Conservation (phyloP, 176 grass and related monocot genomes). For the Stipa capillata region DNA sequence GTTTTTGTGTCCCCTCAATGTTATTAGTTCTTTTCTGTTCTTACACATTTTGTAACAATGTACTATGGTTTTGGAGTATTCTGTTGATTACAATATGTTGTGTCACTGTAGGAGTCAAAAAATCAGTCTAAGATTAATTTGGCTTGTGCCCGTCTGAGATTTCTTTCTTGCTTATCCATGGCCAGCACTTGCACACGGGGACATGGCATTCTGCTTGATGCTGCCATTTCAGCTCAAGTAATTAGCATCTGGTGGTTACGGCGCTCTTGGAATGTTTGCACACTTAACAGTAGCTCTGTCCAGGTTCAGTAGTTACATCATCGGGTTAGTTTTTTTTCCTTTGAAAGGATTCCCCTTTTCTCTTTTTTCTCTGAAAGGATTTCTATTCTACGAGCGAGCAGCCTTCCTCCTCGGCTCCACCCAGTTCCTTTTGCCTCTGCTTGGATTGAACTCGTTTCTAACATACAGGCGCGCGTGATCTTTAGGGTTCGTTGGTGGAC, state of each 20-base stretch:
- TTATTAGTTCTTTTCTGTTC: constrained; percentile 52
- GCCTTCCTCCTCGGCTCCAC: neutral
- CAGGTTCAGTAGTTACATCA: neutral
- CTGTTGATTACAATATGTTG: constrained; percentile 31
- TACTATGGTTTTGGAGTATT: constrained; percentile 45
- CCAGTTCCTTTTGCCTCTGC: neutral
- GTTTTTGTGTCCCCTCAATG: constrained; percentile 37
- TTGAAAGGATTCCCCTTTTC: too few relatives aligned
- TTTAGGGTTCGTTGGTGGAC: constrained; percentile 4
- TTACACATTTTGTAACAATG: constrained; percentile 50
- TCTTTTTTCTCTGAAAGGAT: too few relatives aligned
- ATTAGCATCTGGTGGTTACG: neutral
- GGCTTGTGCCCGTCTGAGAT: neutral
- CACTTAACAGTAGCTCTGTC: neutral
- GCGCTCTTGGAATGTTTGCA: neutral
- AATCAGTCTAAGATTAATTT: neutral
- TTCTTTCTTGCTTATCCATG: neutral
- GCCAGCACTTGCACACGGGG: neutral
- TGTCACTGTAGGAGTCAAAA: constrained; percentile 35
- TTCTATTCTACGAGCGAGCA: neutral
- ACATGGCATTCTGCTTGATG: neutral
- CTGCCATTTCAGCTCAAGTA: neutral
- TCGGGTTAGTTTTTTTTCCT: too few relatives aligned
- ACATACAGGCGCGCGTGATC: neutral
- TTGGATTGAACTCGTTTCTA: too few relatives aligned